A percentile compares a stretch with the other conserved stretches of the same genome.
Conservation (phyloP, 73 alveolate genomes). For the Paramecium sexaurelia region DNA sequence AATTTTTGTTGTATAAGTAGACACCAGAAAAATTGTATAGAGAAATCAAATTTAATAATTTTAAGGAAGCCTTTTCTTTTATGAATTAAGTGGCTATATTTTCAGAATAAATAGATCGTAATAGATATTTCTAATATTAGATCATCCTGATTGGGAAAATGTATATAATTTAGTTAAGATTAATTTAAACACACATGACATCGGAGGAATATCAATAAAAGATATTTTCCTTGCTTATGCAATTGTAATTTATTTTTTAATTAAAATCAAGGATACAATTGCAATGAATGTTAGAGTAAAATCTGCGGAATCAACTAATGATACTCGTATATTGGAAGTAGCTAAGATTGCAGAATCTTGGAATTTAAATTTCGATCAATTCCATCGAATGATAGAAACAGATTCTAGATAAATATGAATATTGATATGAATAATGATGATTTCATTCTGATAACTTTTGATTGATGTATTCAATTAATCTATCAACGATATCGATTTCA, state of each 20-base stretch:
- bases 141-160: constrained; percentile 57
- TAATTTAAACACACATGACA: background rate
- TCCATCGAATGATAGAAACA: background rate
- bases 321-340: background rate
- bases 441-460: constrained; percentile 43
- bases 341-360: constrained; percentile 11
- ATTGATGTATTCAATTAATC: constrained; percentile 25
- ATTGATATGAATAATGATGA: background rate
- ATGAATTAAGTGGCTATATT: constrained; percentile 47
- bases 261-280: background rate
- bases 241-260: background rate
- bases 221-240: constrained; percentile 30
- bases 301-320: constrained; percentile 18
- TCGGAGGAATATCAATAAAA: constrained; percentile 5
- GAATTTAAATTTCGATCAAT: background rate
- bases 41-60: constrained; percentile 37
- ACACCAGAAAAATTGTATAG: background rate
- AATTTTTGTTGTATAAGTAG: background rate
- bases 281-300: background rate
- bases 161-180: constrained; percentile 25
- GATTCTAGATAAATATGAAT: constrained; percentile 22
- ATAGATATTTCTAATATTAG: background rate
- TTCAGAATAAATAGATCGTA: constrained; percentile 44
- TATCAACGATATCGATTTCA: constrained; percentile 55
- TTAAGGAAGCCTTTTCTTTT: constrained; percentile 47